Percentiles rank a stretch among this genome's conserved stretches.
Conservation (phyloP, 306 rosid genomes). For the Gynostemma pentaphyllum region DNA sequence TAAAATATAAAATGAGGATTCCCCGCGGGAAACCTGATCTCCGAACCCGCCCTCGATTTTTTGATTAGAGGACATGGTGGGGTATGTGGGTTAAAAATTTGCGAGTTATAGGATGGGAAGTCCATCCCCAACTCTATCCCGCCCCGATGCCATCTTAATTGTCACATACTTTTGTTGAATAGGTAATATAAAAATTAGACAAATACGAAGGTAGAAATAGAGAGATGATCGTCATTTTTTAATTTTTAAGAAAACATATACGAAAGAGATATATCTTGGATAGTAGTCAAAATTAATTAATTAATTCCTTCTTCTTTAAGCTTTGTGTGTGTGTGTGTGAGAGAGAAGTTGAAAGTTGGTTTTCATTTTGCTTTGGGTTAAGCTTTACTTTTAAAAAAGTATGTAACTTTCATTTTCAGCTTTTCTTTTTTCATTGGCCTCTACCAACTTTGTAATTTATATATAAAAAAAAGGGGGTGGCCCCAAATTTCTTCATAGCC, state of each 20-base stretch:
- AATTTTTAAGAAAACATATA: not conserved
- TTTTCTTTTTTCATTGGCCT: not conserved
- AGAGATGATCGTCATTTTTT: not conserved
- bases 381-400: constrained; percentile 2
- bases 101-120: no score
- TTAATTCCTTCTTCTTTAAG: not conserved
- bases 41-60: no score
- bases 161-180: no score
- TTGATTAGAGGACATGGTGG: no score
- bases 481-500: not conserved
- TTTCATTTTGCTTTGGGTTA: not conserved
- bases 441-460: not conserved
- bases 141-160: no score
- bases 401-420: not conserved
- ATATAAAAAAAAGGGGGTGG: not conserved
- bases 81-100: no score
- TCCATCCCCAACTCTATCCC: no score
- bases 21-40: no score
- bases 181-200: not conserved
- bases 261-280: not conserved
- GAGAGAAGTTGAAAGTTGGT: not conserved
- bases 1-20: no score
- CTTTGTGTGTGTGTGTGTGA: not conserved
- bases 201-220: not conserved
- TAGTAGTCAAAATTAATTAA: not conserved